Percentiles rank a stretch among this genome's conserved stretches.
phyloP scores from a whole-genome alignment of 1,139 yeast species.

The Blastobotrys buckinghamii region DNA sequence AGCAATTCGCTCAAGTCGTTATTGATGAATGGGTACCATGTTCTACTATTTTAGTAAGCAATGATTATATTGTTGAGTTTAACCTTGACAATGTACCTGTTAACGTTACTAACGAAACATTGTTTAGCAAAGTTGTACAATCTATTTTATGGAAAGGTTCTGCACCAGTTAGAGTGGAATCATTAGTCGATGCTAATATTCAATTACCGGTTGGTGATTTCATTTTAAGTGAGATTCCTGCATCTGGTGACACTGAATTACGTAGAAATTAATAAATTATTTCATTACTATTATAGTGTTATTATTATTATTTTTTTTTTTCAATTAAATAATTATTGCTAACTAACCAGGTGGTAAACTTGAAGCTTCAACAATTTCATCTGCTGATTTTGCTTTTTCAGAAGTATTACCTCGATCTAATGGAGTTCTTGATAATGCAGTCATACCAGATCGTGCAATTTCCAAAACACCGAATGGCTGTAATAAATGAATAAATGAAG shows the following conservation, averaged over 20 bases:
- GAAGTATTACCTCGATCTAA: conserved; percentile 45
- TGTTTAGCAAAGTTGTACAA: conserved; percentile 27
- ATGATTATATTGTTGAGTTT: conserved; percentile 24
- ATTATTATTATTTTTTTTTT: not conserved
- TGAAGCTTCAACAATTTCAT: conserved; percentile 46
- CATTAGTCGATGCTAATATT: conserved; percentile 35
- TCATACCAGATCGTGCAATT: conserved; percentile 96
- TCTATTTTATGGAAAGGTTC: conserved; percentile 27
- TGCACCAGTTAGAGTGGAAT: conserved; percentile 27
- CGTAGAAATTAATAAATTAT: not conserved
- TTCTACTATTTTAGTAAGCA: conserved; percentile 21
- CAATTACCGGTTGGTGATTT: conserved; percentile 38
- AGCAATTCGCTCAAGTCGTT: conserved; percentile 28
- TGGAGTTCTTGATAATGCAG: conserved; percentile 97
- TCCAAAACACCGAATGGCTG: conserved; percentile 96
- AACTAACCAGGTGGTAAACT: conserved; percentile 81
- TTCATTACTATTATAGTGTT: not conserved
- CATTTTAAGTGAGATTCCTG: conserved; percentile 27
- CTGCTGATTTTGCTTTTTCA: conserved; percentile 52
- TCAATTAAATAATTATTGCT: not conserved
- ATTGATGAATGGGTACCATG: conserved; percentile 34
- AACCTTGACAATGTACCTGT: conserved; percentile 29
- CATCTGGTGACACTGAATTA: conserved; percentile 15
- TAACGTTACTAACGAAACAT: conserved; percentile 28
- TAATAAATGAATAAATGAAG: conserved; percentile 78